Conservation (phyloP, 2,329 filamentous ascomycete species). For the Intubia oerlemansii region DNA sequence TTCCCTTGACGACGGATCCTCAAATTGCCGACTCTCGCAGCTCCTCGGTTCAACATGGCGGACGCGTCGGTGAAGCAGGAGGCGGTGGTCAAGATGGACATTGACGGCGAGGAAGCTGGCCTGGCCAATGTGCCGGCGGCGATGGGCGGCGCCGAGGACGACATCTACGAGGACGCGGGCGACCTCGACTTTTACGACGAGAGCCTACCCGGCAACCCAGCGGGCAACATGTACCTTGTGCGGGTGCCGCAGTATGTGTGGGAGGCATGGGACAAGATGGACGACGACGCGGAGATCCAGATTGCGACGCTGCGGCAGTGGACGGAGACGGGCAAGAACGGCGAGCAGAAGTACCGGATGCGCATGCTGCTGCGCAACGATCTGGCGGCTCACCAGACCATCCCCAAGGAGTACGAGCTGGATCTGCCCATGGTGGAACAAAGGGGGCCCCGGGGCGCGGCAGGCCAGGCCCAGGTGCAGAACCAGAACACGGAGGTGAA, state of each 20-base stretch:
- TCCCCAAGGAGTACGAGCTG: slow-evolving; percentile 81
- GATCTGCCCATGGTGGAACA: slow-evolving; percentile 36
- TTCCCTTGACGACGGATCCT: background rate
- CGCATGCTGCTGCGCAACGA: slow-evolving; percentile 48
- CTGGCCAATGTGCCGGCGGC: too few relatives aligned
- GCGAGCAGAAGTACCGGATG: slow-evolving; percentile 24
- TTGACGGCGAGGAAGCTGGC: slow-evolving; percentile 11
- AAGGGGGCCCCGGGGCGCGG: slow-evolving; percentile 7
- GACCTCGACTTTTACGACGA: slow-evolving; percentile 34
- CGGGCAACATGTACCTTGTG: slow-evolving; percentile 43
- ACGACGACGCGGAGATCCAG: slow-evolving; percentile 63
- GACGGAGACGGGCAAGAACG: slow-evolving; percentile 29
- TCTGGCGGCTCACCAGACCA: slow-evolving; percentile 42
- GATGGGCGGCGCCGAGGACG: too few relatives aligned
- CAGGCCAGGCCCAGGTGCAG: background rate
- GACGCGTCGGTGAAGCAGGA: slow-evolving; percentile 7
- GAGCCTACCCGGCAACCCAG: slow-evolving; percentile 14
- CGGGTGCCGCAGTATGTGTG: slow-evolving; percentile 64
- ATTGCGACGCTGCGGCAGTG: slow-evolving; percentile 52
- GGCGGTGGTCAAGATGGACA: slow-evolving; percentile 21
- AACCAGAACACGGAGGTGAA: slow-evolving; percentile 30
- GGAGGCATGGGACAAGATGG: slow-evolving; percentile 55
- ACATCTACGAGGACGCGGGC: slow-evolving; percentile 44
- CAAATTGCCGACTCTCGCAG: background rate
- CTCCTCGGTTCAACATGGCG: background rate